These are phyloP conservation scores for Fraxinus cuspidata DNA, from an alignment of 257 asterid genomes.

Conservation along the genomic window DNA sequence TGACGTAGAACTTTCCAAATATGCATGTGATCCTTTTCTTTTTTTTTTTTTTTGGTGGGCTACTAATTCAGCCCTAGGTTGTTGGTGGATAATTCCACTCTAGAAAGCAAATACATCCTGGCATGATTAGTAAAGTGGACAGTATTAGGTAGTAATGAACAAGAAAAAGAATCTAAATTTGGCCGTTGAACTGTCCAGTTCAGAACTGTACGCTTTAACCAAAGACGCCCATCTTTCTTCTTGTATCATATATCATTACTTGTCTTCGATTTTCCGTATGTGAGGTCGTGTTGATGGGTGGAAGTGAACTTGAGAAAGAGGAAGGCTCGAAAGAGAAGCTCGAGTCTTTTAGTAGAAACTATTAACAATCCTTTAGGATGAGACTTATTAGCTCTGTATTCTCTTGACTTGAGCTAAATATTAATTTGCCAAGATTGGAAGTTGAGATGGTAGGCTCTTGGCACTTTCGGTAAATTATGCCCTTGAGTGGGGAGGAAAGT, in stretches of 20 bases:
- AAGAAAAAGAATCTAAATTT: neutral
- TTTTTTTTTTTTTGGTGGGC: neutral
- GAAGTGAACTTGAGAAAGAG: too few relatives aligned
- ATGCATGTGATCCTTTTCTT: neutral
- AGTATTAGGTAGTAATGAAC: neutral
- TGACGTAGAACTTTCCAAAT: neutral
- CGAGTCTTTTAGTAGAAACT: too few relatives aligned
- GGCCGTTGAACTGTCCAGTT: neutral
- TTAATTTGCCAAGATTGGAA: neutral
- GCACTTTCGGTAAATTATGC: neutral
- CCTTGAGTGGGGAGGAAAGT: neutral
- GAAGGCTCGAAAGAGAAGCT: too few relatives aligned
- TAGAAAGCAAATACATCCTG: neutral
- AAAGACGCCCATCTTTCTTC: neutral
- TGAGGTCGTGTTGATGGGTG: neutral
- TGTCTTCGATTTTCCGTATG: neutral
- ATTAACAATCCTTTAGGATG: too few relatives aligned
- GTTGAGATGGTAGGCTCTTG: neutral
- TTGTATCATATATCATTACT: neutral
- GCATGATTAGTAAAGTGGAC: neutral
- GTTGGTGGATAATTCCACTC: neutral
- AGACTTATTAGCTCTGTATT: neutral
- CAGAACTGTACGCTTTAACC: neutral
- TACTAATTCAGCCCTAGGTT: neutral
- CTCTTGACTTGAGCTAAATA: neutral